Conservation (phyloP, 331 rosid genomes). For the Prunus yedoensis region DNA sequence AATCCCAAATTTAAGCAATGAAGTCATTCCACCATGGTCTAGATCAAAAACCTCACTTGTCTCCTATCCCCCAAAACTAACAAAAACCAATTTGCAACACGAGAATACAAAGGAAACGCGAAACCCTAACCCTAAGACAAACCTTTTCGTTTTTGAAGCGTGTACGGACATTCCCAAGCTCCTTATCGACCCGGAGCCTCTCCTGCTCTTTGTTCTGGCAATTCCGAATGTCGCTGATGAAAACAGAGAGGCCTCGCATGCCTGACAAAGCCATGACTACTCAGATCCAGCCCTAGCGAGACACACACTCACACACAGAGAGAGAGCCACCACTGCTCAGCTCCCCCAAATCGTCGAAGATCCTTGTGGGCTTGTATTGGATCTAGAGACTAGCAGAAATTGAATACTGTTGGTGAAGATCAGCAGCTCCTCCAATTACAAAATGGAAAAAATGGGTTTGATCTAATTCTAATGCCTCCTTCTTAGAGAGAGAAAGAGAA, state of each 20-base stretch:
- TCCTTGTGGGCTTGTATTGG: conserved; percentile 6
- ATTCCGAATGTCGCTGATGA: conserved; percentile 95
- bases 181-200: conserved; percentile 95
- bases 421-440: conserved; percentile 46
- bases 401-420: conserved; percentile 19
- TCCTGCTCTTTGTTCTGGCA: conserved; percentile 98
- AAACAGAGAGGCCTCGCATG: conserved; percentile 98
- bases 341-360: conserved; percentile 17
- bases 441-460: neutral
- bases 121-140: conserved; percentile 18
- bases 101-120: neutral
- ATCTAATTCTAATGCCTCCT: conserved; percentile 9
- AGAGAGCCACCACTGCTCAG: conserved; percentile 18
- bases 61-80: neutral
- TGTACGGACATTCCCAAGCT: conserved; percentile 92
- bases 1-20: conserved; percentile 2
- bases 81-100: neutral
- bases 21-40: neutral
- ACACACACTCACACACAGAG: neutral
- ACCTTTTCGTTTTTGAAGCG: conserved; percentile 99
- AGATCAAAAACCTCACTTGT: conserved; percentile 2
- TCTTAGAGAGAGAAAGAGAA: neutral
- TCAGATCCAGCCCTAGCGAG: conserved; percentile 46
- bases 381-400: conserved; percentile 6
- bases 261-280: conserved; percentile 90